Evolutionary conservation across 1,139 yeast genomes (phyloP).

Genomic region (Saccharomycopsis crataegensis): DNA sequence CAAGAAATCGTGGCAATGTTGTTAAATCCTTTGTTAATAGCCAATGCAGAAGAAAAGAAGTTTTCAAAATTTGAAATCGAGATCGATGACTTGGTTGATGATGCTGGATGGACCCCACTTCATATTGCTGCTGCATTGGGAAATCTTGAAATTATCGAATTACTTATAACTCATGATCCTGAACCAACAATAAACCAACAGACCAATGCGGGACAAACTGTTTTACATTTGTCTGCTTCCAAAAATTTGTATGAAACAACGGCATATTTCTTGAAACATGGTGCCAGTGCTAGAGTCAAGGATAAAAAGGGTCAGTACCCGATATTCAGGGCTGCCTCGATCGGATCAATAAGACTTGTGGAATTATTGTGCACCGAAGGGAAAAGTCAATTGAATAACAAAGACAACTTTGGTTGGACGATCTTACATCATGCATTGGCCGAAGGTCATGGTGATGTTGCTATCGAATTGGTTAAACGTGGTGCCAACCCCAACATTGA

Average conservation of each 20-base stretch:
- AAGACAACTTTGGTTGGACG: conserved; percentile 75
- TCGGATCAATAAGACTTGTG: conserved; percentile 55
- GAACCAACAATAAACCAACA: conserved; percentile 40
- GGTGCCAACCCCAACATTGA: conserved; percentile 58
- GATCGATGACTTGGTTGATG: conserved; percentile 62
- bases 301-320: conserved; percentile 64
- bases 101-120: conserved; percentile 81
- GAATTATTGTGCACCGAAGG: conserved; percentile 43
- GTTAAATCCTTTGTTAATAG: conserved; percentile 32
- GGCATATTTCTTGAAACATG: conserved; percentile 41
- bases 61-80: conserved; percentile 37
- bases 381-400: conserved; percentile 58
- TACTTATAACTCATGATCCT: conserved; percentile 36
- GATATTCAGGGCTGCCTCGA: conserved; percentile 77
- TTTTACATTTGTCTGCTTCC: conserved; percentile 69
- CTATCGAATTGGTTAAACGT: conserved; percentile 46
- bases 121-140: conserved; percentile 81
- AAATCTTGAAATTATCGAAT: conserved; percentile 42
- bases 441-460: conserved; percentile 84
- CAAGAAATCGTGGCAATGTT: conserved; percentile 45
- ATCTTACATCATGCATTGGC: conserved; percentile 86
- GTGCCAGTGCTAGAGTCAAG: conserved; percentile 56
- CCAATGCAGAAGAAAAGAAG: neutral
- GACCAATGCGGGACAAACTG: conserved; percentile 66
- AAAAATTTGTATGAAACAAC: conserved; percentile 54